Evolutionary conservation across 352 stramenopile species (phyloP), one percentile per base, ranked within the genome.

Genomic region (Plasmopara viticola): DNA sequence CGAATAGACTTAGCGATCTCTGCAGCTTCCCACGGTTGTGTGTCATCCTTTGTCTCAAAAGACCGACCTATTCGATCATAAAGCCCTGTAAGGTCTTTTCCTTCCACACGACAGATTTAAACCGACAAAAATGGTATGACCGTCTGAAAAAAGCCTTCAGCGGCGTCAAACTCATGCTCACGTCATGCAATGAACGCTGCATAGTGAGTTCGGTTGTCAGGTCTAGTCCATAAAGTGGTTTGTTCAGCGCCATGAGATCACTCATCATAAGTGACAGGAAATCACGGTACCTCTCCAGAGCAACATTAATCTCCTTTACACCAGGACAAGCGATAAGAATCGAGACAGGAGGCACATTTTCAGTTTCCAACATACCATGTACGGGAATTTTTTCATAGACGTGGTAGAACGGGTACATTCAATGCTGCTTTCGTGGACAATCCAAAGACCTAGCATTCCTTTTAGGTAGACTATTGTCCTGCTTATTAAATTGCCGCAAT

Each of bases 81-180:
- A 57, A 90, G 56, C 6, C 87, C 30, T 9, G 58, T 76, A 39
- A 90, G 48, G 4, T 68, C 66, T 45, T 90, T 88, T 28, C 42
- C 57, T 42, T 87, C 65, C 0, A 78, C 78, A 9, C 80, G 73
- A 44, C 80, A 90, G 31, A 90, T 86, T 48, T 87, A 75, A 29
- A 90, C 48, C 1, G 80, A 77, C 15, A 90, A 61, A 55, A 88
- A 87, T 0, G 78, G 86, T n/a, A 87, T 52, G 0, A 88, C 44
- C 8, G 53, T 62, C 10, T 66, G 62, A 8, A 87, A 56, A 14
- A 87, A 62, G 0, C 41, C 25, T 39, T 45, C 4, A 75, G 37
- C 0, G 62, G 35, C n/a, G 47, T 70, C 5, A 34, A 18, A 8
- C 28, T 1, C 37, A 74, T 58, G 2, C 14, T 18, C 0, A 56